Evolutionary conservation across 169 alveolate species (phyloP), one percentile per base, ranked within the genome.

Genomic region (Besnoitia besnoiti): DNA sequence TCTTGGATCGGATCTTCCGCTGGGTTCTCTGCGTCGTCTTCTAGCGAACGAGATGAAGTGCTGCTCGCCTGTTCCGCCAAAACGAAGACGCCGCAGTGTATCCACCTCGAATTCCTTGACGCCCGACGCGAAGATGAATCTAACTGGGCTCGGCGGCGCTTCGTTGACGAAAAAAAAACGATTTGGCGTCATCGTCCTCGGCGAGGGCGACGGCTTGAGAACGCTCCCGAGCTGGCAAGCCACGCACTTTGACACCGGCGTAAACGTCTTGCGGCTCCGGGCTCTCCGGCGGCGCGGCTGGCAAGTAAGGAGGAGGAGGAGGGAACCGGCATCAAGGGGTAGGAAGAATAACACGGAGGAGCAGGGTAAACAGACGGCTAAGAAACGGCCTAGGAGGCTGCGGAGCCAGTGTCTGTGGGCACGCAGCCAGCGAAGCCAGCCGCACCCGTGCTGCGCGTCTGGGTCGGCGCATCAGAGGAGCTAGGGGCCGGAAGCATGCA

Each of bases 171-270:
- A 30, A 67, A 16, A 35, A 42, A 8, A 35, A 24, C 39, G 44
- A 35, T 77, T 19, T 35, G 87, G 87, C 5, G 33, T 77, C 59
- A 16, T 77, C 35, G 87, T 77, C 50, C 21, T 77, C 37, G 87
- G 87, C 33, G 87, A 77, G 55, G 30, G 14, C 0, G 87, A 77
- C 87, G 87, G 87, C n/a, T 35, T 77, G 50, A 44, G 30, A 24
- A 77, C 87, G 49, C 87, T 77, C 0, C 87, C 87, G 30, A 27
- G 40, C 33, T 77, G 87, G 87, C 44, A 40, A 7, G 40, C 87
- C 10, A 77, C 87, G 49, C 40, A 40, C 87, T 77, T 77, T 30
- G 55, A 77, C 87, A 77, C 87, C 37, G 87, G 87, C 40, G 87
- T 77, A 30, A 77, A 77, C 21, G 42, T 44, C 24, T 4, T 77